Conservation (phyloP, 2,329 filamentous ascomycete species). For the Atkinsonella hypoxylon region DNA sequence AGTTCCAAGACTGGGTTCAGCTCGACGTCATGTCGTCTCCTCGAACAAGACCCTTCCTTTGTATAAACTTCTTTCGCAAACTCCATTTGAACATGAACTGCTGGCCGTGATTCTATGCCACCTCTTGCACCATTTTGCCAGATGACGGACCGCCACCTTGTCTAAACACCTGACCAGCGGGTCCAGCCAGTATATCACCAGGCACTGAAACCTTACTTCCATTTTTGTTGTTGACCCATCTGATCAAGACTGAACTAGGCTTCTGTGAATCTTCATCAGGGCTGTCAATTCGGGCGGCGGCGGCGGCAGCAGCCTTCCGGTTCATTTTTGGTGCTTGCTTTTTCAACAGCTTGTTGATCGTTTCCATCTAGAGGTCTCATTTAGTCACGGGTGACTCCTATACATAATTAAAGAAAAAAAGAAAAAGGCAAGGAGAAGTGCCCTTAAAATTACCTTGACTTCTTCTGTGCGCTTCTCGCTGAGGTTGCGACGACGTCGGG, state of each 20-base stretch:
- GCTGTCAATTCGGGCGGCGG: conserved; percentile 32
- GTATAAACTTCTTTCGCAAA: background rate
- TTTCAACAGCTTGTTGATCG: conserved; percentile 80
- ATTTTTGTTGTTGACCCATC: conserved; percentile 58
- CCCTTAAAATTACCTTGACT: conserved; percentile 37
- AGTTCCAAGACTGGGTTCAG: too few species aligned
- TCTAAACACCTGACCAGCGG: conserved; percentile 47
- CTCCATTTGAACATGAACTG: background rate
- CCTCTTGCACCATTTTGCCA: conserved; percentile 44
- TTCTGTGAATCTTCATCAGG: conserved; percentile 35
- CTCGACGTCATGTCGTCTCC: too few species aligned
- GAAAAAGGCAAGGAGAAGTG: background rate
- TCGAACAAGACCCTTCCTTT: background rate
- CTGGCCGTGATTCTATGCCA: conserved; percentile 22
- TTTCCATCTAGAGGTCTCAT: conserved; percentile 54
- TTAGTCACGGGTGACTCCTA: background rate
- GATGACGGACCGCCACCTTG: conserved; percentile 18
- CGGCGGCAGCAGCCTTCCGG: conserved; percentile 34
- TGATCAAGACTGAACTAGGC: conserved; percentile 49
- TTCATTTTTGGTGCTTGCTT: conserved; percentile 71
- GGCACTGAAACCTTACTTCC: conserved; percentile 55
- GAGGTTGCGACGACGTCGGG: conserved; percentile 47
- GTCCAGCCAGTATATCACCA: conserved; percentile 53
- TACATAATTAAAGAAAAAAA: background rate
- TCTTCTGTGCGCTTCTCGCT: conserved; percentile 54